Evolutionary conservation across 2,329 filamentous ascomycete genomes (phyloP).

Genomic region (Fusarium avenaceum): DNA sequence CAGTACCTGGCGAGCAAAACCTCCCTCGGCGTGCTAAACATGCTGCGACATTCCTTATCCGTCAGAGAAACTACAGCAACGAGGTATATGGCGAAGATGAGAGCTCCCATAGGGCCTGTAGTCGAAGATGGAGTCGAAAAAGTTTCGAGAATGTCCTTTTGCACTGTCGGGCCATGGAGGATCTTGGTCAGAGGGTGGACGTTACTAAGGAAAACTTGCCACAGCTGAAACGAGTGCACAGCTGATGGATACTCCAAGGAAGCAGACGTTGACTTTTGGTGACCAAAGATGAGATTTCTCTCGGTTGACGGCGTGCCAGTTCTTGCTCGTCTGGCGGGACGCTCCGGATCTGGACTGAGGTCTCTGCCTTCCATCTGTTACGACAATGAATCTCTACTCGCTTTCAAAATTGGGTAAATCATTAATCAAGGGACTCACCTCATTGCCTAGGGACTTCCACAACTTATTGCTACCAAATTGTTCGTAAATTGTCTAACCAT

Average conservation of each 20-base stretch:
- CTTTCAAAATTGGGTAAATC: background rate
- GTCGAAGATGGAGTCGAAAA: background rate
- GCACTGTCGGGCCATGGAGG: background rate
- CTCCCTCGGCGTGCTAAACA: conserved; percentile 1
- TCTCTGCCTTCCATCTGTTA: conserved; percentile 4
- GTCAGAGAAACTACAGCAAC: conserved; percentile 5
- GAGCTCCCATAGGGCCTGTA: background rate
- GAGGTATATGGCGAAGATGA: conserved; percentile 1
- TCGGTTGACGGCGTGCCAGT: background rate
- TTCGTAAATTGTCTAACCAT: background rate
- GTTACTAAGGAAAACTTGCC: conserved; percentile 1
- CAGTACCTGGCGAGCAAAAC: conserved; percentile 1
- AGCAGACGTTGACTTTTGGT: background rate
- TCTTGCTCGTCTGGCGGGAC: background rate
- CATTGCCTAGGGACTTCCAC: conserved; percentile 1
- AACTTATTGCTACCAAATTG: background rate
- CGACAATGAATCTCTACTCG: no score
- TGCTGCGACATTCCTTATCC: background rate
- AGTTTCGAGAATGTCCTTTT: conserved; percentile 6
- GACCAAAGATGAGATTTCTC: conserved; percentile 3
- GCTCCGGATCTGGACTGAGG: background rate
- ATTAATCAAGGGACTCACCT: background rate
- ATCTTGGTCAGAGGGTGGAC: conserved; percentile 8
- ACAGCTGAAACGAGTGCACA: conserved; percentile 7
- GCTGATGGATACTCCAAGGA: background rate